A percentile compares a stretch with the other conserved stretches of the same genome.
These are phyloP conservation scores for Hymenoscyphus albidus DNA, from an alignment of 2,329 filamentous ascomycete species.

Conservation along the genomic window DNA sequence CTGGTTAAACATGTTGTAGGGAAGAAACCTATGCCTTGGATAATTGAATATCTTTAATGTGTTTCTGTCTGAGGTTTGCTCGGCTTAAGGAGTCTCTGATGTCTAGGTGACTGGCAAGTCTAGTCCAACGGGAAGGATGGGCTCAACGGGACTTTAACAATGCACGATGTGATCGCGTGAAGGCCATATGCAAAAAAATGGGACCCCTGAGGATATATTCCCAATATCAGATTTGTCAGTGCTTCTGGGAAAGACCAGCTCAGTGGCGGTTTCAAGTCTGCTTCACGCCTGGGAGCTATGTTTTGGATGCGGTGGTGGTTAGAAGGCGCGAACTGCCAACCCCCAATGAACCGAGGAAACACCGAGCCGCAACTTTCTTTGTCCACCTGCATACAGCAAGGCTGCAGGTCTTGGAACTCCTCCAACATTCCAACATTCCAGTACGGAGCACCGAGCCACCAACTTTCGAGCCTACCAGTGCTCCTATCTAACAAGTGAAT, in stretches of 20 bases:
- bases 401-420: too few relatives aligned
- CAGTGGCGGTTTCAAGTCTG: conserved; percentile 27
- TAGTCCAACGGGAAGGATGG: conserved; percentile 8
- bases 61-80: conserved; percentile 15
- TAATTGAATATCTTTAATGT: conserved; percentile 10
- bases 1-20: conserved; percentile 25
- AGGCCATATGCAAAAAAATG: conserved; percentile 7
- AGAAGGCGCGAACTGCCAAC: not conserved
- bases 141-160: conserved; percentile 8
- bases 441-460: too few relatives aligned
- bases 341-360: too few relatives aligned
- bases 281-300: conserved; percentile 14
- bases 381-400: too few relatives aligned
- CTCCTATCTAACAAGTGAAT: too few relatives aligned
- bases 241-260: conserved; percentile 7
- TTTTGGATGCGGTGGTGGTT: conserved; percentile 10
- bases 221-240: conserved; percentile 9
- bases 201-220: conserved; percentile 24
- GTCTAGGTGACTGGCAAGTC: conserved; percentile 15
- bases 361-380: too few relatives aligned
- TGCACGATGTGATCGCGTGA: conserved; percentile 8
- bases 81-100: not conserved
- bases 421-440: too few relatives aligned
- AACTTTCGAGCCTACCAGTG: too few relatives aligned
- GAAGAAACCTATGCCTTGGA: conserved; percentile 2